Evolutionary conservation across 1,284 basidiomycete genomes (phyloP).

Genomic region (Cutaneotrichosporon curvatum): DNA sequence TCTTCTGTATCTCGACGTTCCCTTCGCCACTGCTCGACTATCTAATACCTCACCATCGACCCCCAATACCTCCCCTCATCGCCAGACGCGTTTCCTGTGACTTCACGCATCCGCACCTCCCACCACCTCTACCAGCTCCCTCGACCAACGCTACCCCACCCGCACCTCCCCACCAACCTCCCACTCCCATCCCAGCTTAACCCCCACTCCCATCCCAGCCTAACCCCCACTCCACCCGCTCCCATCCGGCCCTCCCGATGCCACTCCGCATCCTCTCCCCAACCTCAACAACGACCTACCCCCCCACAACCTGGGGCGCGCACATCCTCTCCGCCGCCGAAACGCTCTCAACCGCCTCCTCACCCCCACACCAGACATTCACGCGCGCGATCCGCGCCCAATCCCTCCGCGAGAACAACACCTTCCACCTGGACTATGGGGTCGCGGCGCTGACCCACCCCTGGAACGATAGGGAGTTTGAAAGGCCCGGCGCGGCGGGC

Average conservation of each 20-base stretch:
- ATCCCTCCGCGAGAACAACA: neutral
- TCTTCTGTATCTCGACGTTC: too few species aligned
- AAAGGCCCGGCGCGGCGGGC: neutral
- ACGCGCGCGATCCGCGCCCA: neutral
- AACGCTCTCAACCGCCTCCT: neutral
- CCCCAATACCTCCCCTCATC: too few species aligned
- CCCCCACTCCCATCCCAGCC: too few species aligned
- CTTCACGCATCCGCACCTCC: too few species aligned
- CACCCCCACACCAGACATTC: neutral
- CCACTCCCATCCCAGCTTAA: too few species aligned
- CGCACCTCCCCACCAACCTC: too few species aligned
- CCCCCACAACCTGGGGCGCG: neutral
- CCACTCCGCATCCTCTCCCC: neutral
- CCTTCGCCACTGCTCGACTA: too few species aligned
- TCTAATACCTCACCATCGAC: too few species aligned
- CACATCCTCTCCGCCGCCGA: neutral
- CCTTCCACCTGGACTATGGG: constrained; percentile 3
- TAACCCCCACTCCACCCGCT: too few species aligned
- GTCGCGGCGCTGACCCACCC: constrained; percentile 1
- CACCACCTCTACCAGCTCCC: too few species aligned
- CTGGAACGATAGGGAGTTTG: constrained; percentile 4
- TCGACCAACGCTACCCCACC: too few species aligned
- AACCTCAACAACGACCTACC: neutral
- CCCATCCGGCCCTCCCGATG: neutral
- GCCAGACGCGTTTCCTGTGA: too few species aligned